A percentile compares a stretch with the other conserved stretches of the same genome.
phyloP scores from a whole-genome alignment of 2,329 filamentous ascomycete genomes.

The Colletotrichum godetiae region DNA sequence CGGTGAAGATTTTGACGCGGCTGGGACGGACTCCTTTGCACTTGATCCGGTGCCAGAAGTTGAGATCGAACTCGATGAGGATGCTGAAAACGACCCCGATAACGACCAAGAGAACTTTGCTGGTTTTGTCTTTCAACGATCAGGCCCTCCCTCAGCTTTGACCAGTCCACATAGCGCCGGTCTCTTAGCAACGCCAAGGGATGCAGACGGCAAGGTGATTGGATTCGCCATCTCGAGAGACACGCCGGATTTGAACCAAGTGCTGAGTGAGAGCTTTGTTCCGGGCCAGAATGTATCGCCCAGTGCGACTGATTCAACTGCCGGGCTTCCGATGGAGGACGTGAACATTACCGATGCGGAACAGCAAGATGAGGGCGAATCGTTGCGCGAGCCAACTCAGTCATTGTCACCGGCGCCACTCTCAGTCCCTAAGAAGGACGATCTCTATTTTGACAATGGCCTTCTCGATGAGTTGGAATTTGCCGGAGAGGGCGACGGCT shows the following conservation, averaged over 20 bases:
- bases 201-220: constrained; percentile 65
- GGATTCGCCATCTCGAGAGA: constrained; percentile 67
- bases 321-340: constrained; percentile 58
- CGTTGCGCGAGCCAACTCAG: constrained; percentile 39
- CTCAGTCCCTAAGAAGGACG: constrained; percentile 52
- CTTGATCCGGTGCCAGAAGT: constrained; percentile 26
- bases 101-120: constrained; percentile 71
- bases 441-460: constrained; percentile 78
- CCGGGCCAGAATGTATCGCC: constrained; percentile 26
- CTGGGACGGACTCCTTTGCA: constrained; percentile 8
- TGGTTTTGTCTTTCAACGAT: constrained; percentile 68
- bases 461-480: constrained; percentile 58
- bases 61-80: constrained; percentile 36
- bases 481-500: constrained; percentile 62
- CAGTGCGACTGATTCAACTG: constrained; percentile 37
- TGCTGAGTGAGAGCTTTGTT: constrained; percentile 1
- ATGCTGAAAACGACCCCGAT: constrained; percentile 56
- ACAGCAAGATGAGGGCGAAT: constrained; percentile 2
- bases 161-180: constrained; percentile 61
- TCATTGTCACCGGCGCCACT: constrained; percentile 30
- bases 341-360: constrained; percentile 40
- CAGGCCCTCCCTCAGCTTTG: constrained; percentile 62
- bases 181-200: constrained; percentile 64
- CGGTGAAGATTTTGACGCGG: constrained; percentile 17
- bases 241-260: constrained; percentile 45